Base-by-base conservation (phyloP, 169 alveolate species). In the Eimeria tenella region DNA sequence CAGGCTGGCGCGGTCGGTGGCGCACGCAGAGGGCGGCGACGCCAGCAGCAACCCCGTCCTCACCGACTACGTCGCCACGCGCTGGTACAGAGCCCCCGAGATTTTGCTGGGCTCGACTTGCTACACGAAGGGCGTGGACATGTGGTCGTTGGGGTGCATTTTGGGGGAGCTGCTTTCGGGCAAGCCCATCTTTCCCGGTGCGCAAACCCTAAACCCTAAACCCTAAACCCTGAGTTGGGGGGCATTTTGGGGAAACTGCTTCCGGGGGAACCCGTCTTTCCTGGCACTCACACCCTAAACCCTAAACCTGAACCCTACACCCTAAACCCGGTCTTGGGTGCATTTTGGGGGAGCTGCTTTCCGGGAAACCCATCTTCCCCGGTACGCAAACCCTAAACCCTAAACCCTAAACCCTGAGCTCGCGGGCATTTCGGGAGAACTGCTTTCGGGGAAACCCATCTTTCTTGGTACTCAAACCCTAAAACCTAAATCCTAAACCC, bases 131-230 rank as follows among this genome's bases (percentile, higher is more conserved):
- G 99, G 99, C 52, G 99, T 99, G 10, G 99, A 99, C 95, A 99
- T 99, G 99, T 99, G 99, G 99, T 98, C 99, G 13, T 97, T 99
- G 52, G 99, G 99, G 19, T 99, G 99, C 94, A 99, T 99, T 77
- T 96, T 99, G 92, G 99, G 99, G 8, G 99, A 99, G 95, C 97
- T 99, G 74, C 96, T 99, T 31, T 93, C 97, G 8, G 99, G 99
- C 5, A 98, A 98, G 62, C 99, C 99, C 9, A 96, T 99, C 82
- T 99, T 99, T 94, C 99, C 99, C 55, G 99, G 99, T 87, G 15
- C 13, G 86, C 6, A 10, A 23, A 23, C 52, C 52, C 79, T 70
- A 21, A 70, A 21, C 79, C 23, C 79, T 70, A 63, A 63, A 63
- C 73, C 73, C 73, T 63, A 63, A 63, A 8, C 73, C 25, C 73